Base-by-base conservation (phyloP, 208 protist genomes). In the Trypanosoma boissoni region DNA sequence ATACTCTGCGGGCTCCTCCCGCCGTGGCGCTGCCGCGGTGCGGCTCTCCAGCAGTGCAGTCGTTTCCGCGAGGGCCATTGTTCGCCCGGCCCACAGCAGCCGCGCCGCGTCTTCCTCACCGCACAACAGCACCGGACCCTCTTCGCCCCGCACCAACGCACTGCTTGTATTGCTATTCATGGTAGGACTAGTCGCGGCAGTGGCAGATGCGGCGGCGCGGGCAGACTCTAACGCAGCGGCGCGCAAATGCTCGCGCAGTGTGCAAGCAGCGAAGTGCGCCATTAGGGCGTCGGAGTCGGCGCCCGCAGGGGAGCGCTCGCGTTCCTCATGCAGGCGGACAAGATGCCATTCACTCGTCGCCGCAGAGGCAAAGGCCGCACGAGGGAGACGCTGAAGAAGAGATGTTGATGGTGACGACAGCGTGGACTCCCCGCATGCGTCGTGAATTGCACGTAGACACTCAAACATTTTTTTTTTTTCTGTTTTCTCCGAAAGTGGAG, bases 371-470 rank as follows among this genome's bases (percentile, higher is more conserved):
- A 57, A 69, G 12, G 50, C 64, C 20, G 64, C 37, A 37, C 37
- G 56, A 27, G 10, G 27, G 9, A 70, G 23, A 26, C 31, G 49
- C 24, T 20, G 8, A 8, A 21, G 54, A 26, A 1, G 57, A 29
- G 31, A 1, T n/a, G 3, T 10, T 10, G 41, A 49, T 36, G 36
- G 14, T 28, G 54, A 59, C 8, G 23, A 27, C 10, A 45, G 31
- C 45, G 45, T 45, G 36, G n/a, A n/a, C n/a, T n/a, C n/a, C n/a
- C n/a, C n/a, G n/a, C 42, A 48, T 8, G 21, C 44, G 16, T 58
- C 27, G 31, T 67, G 39, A 50, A 83, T 68, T 14, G 56, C 27
- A 29, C 76, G 72, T 34, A 83, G 68, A 26, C 56, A 29, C 20
- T 45, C 50, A 36, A 81, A 77, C 75, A 81, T 81, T 1, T 26